Percentiles rank a stretch among this genome's conserved stretches.
Conservation (phyloP, 2,329 filamentous ascomycete species). For the Penicillium oxalicum region DNA sequence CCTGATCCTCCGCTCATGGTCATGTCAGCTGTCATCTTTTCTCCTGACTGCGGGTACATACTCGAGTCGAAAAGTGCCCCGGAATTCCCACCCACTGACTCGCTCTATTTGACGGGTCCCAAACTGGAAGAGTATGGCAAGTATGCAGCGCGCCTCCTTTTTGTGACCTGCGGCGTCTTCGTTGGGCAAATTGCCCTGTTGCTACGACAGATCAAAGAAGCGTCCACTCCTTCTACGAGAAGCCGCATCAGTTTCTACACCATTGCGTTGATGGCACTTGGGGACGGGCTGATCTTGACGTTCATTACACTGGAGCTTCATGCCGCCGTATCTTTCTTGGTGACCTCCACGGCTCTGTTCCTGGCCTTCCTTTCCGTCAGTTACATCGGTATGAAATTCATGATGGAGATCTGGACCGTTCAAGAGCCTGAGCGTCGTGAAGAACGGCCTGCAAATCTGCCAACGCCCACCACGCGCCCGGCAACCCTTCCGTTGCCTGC, state of each 20-base stretch:
- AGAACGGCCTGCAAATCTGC: constrained; percentile 23
- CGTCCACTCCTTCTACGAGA: constrained; percentile 58
- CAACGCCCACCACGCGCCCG: constrained; percentile 26
- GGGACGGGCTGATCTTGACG: constrained; percentile 55
- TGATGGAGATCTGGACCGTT: constrained; percentile 62
- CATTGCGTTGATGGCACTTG: constrained; percentile 55
- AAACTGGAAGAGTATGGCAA: constrained; percentile 53
- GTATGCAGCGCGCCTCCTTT: constrained; percentile 48
- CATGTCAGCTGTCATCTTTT: constrained; percentile 58
- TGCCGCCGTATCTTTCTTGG: constrained; percentile 49
- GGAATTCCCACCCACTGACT: constrained; percentile 47
- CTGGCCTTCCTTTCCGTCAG: constrained; percentile 55
- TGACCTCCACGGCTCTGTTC: constrained; percentile 53
- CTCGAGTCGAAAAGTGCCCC: constrained; percentile 57
- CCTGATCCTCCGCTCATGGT: constrained; percentile 47
- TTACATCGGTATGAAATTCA: constrained; percentile 59
- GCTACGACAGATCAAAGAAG: constrained; percentile 58
- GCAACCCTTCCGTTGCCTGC: constrained; percentile 47
- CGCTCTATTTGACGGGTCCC: constrained; percentile 49
- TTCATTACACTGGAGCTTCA: constrained; percentile 53
- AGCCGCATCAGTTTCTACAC: constrained; percentile 61
- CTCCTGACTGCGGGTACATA: constrained; percentile 61
- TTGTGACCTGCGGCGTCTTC: constrained; percentile 47
- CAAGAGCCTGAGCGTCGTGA: constrained; percentile 45
- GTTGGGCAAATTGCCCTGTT: constrained; percentile 51